phyloP scores from a whole-genome alignment of 169 alveolate species.

The Gregarina niphandrodes region DNA sequence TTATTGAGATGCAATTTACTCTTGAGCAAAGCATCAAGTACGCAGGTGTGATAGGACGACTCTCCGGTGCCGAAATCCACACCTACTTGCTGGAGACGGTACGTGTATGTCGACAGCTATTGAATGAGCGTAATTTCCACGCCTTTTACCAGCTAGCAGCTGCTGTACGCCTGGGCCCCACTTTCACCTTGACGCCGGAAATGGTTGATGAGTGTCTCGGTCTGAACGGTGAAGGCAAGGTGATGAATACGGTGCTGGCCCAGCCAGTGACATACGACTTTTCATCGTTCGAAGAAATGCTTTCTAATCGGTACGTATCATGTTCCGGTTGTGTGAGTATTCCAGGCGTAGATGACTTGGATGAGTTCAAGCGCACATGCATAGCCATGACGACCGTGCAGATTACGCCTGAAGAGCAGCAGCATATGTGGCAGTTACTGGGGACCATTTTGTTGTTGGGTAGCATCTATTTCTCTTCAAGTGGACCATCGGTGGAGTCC shows the following conservation, averaged over 20 bases:
- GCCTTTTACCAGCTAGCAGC: slow-evolving; percentile 75
- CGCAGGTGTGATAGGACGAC: slow-evolving; percentile 33
- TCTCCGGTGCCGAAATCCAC: slow-evolving; percentile 77
- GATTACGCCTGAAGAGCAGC: slow-evolving; percentile 31
- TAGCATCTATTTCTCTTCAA: slow-evolving; percentile 48
- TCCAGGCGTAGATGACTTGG: slow-evolving; percentile 13
- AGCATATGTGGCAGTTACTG: slow-evolving; percentile 28
- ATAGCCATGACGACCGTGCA: slow-evolving; percentile 37
- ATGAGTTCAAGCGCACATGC: slow-evolving; percentile 22
- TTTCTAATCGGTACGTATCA: no score
- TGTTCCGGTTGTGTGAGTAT: slow-evolving; percentile 10
- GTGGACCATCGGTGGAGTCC: slow-evolving; percentile 22
- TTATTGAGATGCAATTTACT: slow-evolving; percentile 71
- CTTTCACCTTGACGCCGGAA: slow-evolving; percentile 10
- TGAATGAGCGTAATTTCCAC: slow-evolving; percentile 84
- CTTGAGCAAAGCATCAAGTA: slow-evolving; percentile 7
- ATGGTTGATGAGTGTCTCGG: background rate
- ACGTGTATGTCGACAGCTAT: slow-evolving; percentile 71
- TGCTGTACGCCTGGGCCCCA: slow-evolving; percentile 36
- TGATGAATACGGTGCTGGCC: background rate
- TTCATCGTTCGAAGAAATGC: no score
- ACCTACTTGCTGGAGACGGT: slow-evolving; percentile 88
- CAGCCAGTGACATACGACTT: no score
- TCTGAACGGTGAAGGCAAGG: background rate
- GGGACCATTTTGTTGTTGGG: slow-evolving; percentile 60